These are phyloP conservation scores for Phaeosphaeria sp. DNA, from an alignment of 2,329 filamentous ascomycete genomes.

Conservation along the genomic window DNA sequence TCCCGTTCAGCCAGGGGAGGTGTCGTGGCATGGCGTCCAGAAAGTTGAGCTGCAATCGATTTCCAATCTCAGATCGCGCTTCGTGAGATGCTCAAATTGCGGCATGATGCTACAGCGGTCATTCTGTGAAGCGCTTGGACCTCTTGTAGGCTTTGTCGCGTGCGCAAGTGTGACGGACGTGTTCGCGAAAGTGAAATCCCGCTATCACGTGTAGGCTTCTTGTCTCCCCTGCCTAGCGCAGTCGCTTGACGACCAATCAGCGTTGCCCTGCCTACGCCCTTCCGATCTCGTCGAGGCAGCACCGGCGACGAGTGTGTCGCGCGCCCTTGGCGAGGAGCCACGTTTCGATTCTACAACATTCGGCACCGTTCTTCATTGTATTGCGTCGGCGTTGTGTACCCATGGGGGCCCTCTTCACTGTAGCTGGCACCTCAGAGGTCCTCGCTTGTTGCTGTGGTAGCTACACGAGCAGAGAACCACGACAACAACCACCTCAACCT, in stretches of 20 bases:
- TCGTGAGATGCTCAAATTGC: not conserved
- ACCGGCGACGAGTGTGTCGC: constrained; percentile 10
- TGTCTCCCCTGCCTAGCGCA: constrained; percentile 22
- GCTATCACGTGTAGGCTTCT: constrained; percentile 29
- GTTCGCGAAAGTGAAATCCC: constrained; percentile 24
- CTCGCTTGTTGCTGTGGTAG: constrained; percentile 25
- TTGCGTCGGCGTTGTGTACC: constrained; percentile 25
- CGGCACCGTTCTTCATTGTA: constrained; percentile 34
- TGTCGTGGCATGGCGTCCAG: constrained; percentile 57
- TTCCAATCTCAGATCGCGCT: not conserved
- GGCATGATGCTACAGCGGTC: constrained; percentile 1
- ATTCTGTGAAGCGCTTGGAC: not conserved
- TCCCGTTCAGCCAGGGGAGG: constrained; percentile 58
- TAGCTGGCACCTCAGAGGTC: constrained; percentile 28
- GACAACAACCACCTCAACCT: constrained; percentile 11
- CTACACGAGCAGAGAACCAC: constrained; percentile 16
- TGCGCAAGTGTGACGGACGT: constrained; percentile 12
- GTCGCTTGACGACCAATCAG: constrained; percentile 20
- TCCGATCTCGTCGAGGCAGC: constrained; percentile 22
- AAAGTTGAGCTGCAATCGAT: not conserved
- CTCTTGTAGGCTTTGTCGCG: not conserved
- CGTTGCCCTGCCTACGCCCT: constrained; percentile 28
- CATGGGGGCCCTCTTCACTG: constrained; percentile 31
- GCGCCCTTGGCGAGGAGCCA: constrained; percentile 28
- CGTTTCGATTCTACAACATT: constrained; percentile 41